Percentiles rank a stretch among this genome's conserved stretches.
phyloP scores from a whole-genome alignment of 495 filamentous ascomycete genomes.

The Tirmania nivea region DNA sequence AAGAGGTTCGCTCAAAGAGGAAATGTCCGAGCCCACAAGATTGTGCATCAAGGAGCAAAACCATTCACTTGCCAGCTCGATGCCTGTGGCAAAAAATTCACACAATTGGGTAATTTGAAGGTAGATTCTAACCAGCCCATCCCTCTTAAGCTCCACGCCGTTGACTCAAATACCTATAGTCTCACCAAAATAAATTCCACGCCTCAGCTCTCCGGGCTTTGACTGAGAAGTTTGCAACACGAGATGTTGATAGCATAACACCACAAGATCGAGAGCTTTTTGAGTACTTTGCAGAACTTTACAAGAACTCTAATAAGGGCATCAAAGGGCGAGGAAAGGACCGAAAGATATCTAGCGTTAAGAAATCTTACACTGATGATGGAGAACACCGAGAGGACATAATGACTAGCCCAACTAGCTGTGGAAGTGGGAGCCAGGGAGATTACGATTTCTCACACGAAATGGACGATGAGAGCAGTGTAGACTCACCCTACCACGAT shows the following conservation, averaged over 20 bases:
- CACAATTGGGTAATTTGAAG: conserved; percentile 76
- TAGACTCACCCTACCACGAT: conserved; percentile 14
- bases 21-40: conserved; percentile 71
- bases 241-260: conserved; percentile 40
- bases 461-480: conserved; percentile 17
- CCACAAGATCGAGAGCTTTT: conserved; percentile 55
- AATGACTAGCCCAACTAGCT: not conserved
- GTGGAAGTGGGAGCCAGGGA: not conserved
- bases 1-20: conserved; percentile 68
- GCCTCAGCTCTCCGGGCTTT: conserved; percentile 45
- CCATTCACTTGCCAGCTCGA: conserved; percentile 66
- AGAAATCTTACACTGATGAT: conserved; percentile 12
- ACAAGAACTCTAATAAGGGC: conserved; percentile 88
- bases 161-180: conserved; percentile 27
- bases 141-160: not conserved
- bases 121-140: conserved; percentile 23
- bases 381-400: conserved; percentile 1
- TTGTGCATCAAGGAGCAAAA: conserved; percentile 55
- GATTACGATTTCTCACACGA: conserved; percentile 2
- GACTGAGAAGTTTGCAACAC: conserved; percentile 47
- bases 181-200: conserved; percentile 89
- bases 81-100: conserved; percentile 65
- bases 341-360: conserved; percentile 29
- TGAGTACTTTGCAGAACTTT: conserved; percentile 66
- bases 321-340: conserved; percentile 86